Evolutionary conservation across 1,284 basidiomycete species (phyloP).

Genomic region (Irpex sp.): DNA sequence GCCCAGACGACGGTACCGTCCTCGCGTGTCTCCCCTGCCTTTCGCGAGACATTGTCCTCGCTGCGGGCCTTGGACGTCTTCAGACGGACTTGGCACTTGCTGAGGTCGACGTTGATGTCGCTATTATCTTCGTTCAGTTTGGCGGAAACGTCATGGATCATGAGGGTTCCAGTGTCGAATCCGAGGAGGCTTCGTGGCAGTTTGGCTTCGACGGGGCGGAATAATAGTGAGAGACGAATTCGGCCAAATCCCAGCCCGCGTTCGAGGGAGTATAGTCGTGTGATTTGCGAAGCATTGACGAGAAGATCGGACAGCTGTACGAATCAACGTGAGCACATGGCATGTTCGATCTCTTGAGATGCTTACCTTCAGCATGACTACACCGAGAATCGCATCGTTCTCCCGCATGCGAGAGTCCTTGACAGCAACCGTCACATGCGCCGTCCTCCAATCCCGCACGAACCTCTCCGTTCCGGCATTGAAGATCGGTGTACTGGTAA

Average conservation of each 20-base stretch:
- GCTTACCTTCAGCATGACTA: conserved; percentile 41
- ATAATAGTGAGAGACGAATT: conserved; percentile 44
- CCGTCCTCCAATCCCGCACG: conserved; percentile 56
- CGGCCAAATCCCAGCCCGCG: conserved; percentile 55
- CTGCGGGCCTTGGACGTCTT: conserved; percentile 27
- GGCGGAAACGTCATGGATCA: conserved; percentile 33
- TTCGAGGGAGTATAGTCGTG: conserved; percentile 43
- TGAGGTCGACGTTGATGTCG: conserved; percentile 23
- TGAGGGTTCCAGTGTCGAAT: conserved; percentile 65
- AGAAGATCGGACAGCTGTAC: conserved; percentile 34
- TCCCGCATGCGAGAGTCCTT: conserved; percentile 53
- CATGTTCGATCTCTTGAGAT: not conserved
- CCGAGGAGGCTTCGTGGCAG: conserved; percentile 56
- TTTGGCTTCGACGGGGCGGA: conserved; percentile 53
- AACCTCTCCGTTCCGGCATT: conserved; percentile 65
- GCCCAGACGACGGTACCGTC: conserved; percentile 42
- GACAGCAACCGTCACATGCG: conserved; percentile 57
- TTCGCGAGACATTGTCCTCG: conserved; percentile 35
- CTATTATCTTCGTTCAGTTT: conserved; percentile 21
- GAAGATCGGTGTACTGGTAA: conserved; percentile 63
- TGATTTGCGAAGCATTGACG: conserved; percentile 42
- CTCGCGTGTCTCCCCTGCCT: conserved; percentile 40
- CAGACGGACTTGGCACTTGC: conserved; percentile 28
- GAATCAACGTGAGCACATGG: not conserved
- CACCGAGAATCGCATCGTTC: conserved; percentile 65